Evolutionary conservation across 2,329 filamentous ascomycete species (phyloP), one percentile per base, ranked within the genome.

Genomic region (Epichloe sp.): DNA sequence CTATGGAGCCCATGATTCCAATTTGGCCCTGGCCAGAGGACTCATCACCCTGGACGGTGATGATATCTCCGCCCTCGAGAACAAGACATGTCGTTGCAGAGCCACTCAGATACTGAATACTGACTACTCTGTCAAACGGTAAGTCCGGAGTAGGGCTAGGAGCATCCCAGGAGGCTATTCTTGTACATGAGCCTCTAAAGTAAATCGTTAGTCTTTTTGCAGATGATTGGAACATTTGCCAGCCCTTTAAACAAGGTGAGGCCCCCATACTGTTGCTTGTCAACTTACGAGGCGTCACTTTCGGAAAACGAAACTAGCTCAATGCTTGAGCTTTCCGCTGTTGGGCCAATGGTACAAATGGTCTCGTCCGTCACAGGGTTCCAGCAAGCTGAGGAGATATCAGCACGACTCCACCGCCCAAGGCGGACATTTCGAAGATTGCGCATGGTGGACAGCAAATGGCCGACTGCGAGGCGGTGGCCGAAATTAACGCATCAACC

Each of bases 1-100:
- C 89, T 38, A 98, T 87, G 36, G 89, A 94, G 44, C 93, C 93
- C 56, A 97, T 82, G 59, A 98, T 97, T 67, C 97, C 93, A 59
- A 98, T 89, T 59, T 86, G 82, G 64, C 86, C 81, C 53, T 77
- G 81, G 21, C 55, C 58, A 45, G 58, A 61, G 26, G 58, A 59
- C 37, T 61, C 58, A 23, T 73, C 68, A 63, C 96, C 88, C 57
- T 85, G 79, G 31, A 96, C 85, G 48, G 90, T 76, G 54, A 96
- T 72, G 56, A 98, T 91, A 68, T 98, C 91, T 54, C 93, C 93
- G 47, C 89, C 89, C 59, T 88, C 85, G 26, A 98, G 74, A 52
- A 97, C 82, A 31, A 98, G 71, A 64, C 88, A 94, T 63, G 84
- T 82, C 48, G 82, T 86, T 49, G 80, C 71, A 26, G 78, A 85